Evolutionary conservation across 495 filamentous ascomycete species (phyloP).

Genomic region (Hypoxylon cercidicola): DNA sequence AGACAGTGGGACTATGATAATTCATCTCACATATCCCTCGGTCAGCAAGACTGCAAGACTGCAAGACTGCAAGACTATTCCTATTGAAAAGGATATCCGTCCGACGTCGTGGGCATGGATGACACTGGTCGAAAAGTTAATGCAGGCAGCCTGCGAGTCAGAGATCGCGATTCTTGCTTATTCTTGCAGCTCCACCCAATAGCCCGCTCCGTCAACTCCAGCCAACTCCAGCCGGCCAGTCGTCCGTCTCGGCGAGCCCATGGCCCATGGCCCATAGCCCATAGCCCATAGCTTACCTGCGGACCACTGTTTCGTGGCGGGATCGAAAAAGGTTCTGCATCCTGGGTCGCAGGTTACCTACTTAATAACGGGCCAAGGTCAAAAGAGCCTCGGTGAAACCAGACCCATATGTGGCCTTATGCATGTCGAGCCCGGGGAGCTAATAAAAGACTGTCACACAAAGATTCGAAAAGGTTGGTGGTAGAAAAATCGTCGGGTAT

Average conservation of each 20-base stretch:
- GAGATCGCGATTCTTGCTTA: conserved; percentile 34
- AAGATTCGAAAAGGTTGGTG: conserved; percentile 10
- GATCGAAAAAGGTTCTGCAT: conserved; percentile 26
- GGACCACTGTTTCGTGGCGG: conserved; percentile 32
- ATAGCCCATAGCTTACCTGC: conserved; percentile 32
- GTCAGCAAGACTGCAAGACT: conserved; percentile 39
- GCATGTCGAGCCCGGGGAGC: conserved; percentile 24
- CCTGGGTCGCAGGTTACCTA: conserved; percentile 33
- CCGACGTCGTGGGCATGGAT: conserved; percentile 37
- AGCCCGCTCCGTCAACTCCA: conserved; percentile 2
- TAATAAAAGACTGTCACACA: conserved; percentile 15
- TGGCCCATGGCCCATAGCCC: conserved; percentile 16
- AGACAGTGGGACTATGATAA: conserved; percentile 31
- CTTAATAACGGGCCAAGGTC: conserved; percentile 9
- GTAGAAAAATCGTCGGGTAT: too few relatives aligned
- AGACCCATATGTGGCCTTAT: conserved; percentile 34
- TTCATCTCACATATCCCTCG: conserved; percentile 35
- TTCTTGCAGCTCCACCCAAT: conserved; percentile 32
- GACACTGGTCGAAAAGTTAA: conserved; percentile 30
- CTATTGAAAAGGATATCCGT: conserved; percentile 30
- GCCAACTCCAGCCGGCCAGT: conserved; percentile 18
- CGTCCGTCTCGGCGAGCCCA: conserved; percentile 18
- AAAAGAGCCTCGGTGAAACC: conserved; percentile 45
- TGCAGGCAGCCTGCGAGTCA: conserved; percentile 44
- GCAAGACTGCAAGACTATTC: conserved; percentile 39